Conservation (phyloP, 768 basidiomycete species). For the Gymnopilus junonius region DNA sequence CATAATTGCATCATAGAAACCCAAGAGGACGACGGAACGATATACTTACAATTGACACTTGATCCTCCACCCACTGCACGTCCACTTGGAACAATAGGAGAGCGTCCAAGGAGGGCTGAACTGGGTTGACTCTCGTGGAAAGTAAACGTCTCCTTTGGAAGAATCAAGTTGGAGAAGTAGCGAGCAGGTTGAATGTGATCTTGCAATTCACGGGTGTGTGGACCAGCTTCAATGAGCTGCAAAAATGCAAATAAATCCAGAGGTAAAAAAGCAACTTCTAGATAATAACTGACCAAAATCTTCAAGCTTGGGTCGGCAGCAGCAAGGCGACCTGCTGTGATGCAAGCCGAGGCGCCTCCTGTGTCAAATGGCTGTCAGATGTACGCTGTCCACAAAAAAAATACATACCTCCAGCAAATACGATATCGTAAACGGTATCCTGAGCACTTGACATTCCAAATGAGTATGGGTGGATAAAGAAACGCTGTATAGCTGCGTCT, state of each 20-base stretch:
- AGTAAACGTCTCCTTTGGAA: constrained; percentile 44
- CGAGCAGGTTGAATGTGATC: constrained; percentile 58
- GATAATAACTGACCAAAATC: constrained; percentile 47
- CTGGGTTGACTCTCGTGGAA: constrained; percentile 48
- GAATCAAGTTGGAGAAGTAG: constrained; percentile 44
- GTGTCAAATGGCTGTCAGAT: not conserved
- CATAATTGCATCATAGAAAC: not conserved
- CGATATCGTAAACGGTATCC: constrained; percentile 42
- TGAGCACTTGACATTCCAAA: not conserved
- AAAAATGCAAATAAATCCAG: not conserved
- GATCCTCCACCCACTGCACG: constrained; percentile 68
- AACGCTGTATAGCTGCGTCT: not conserved
- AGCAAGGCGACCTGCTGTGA: constrained; percentile 58
- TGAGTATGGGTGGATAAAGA: not conserved
- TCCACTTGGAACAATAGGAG: constrained; percentile 46
- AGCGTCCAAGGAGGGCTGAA: constrained; percentile 47
- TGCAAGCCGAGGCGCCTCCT: constrained; percentile 60
- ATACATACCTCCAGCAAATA: constrained; percentile 59
- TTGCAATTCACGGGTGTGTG: constrained; percentile 48
- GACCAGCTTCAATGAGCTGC: constrained; percentile 62
- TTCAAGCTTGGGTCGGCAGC: constrained; percentile 55
- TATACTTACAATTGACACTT: constrained; percentile 56
- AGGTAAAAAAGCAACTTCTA: no score
- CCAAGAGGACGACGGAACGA: not conserved
- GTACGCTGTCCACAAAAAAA: not conserved